Base-by-base conservation (phyloP, 306 rosid genomes). In the Ziziphus jujuba region DNA sequence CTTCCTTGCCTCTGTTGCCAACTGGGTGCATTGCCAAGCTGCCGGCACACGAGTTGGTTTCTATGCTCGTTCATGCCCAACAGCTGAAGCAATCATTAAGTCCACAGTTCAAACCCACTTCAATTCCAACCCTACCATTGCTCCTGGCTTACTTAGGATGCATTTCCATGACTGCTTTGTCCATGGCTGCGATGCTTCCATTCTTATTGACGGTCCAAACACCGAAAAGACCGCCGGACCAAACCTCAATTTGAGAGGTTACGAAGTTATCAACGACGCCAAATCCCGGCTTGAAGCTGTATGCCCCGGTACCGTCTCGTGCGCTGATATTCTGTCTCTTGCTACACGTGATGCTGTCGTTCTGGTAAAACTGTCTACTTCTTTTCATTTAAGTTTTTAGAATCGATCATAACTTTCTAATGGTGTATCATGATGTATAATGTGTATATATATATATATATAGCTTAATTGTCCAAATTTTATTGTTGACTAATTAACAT, bases 131-230 rank as follows among this genome's bases (percentile, higher is more conserved):
- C 9, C 55, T 5, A 3, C 55, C 5, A 50, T 50, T 14, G 55
- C 55, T 19, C 55, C 55, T 16, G 55, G 55, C 21, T 50, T 50
- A 20, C 22, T 50, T 2, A 50, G 81, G 1, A 74, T 80, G 13
- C 81, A 80, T 14, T 80, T 75, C 36, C 84, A 80, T 4, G 81
- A 80, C 8, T 80, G 84, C 61, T 61, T 80, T 1, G 78, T 75
- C 47, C 54, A 83, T 79, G 85, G 87, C 2, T 83, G 87, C 50
- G 87, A 83, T 55, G 87, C 73, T 9, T 83, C 87, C 11, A 49
- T 83, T 34, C 28, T 83, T 45, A 75, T 71, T 3, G 33, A 48
- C 28, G 85, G 76, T 3, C 63, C 70, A 48, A 31, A 12, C 19
- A 76, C 75, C 0, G 87, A 83, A 54, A 59, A 73, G 9, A 62